Base-by-base conservation (phyloP, 768 basidiomycete genomes). In the Tremella fuciformis region DNA sequence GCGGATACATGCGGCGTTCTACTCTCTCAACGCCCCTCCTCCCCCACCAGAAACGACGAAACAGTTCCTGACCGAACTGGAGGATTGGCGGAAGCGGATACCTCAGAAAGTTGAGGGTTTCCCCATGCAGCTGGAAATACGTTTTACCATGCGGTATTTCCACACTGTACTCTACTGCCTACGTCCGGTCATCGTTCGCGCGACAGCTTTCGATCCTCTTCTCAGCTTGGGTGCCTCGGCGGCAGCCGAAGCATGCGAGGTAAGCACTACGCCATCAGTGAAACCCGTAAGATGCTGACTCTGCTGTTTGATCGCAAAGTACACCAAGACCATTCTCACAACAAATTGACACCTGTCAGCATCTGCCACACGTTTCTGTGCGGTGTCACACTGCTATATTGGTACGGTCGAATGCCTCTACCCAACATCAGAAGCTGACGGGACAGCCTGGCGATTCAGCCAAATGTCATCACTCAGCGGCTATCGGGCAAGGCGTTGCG, bases 241-340 rank as follows among this genome's bases (percentile, higher is more conserved):
- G 9, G 60, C 60, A 9, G 60, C 60, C 15, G 60, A 62, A 26
- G 55, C 55, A 13, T 62, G 60, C 40, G 60, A 62, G 56, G 60
- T 62, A 25, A 39, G 60, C 25, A 3, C 8, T 16, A 15, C 16
- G 42, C 16, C 16, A 4, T 22, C 16, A 13, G 16, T 48, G 38
- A 24, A 16, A 25, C 6, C 51, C n/a, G 37, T n/a, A n/a, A n/a
- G 3, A 8, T 13, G 22, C 16, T 42, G 50, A 24, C 16, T 18
- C 13, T 4, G 15, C 40, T 40, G 56, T 44, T 62, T 18, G 60
- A 50, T 8, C 38, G 60, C 15, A 62, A 57, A 15, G 60, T 62
- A 18, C 55, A 56, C 25, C 56, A 62, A 40, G 44, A 42, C 26
- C 55, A 44, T 8, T 18, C 48, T 3, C 29, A 34, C 29, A 34